phyloP scores from a whole-genome alignment of 805 yeast species.

The Yarrowia sp. region DNA sequence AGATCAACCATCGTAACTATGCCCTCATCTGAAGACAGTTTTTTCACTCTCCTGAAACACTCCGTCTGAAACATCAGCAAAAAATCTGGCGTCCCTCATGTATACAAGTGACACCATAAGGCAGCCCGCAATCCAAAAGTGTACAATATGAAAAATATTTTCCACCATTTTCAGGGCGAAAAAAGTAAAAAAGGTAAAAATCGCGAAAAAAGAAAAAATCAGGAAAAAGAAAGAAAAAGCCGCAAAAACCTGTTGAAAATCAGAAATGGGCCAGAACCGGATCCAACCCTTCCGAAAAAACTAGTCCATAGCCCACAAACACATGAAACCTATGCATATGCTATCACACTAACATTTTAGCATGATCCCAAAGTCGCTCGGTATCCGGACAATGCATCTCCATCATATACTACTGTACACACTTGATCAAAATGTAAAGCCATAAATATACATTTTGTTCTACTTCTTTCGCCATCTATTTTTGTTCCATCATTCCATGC shows the following conservation, averaged over 20 bases:
- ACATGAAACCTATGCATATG: background rate
- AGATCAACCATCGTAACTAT: background rate
- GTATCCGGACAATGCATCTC: background rate
- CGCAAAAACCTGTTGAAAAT: too few species aligned
- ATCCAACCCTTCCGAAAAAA: background rate
- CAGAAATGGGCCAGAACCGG: background rate
- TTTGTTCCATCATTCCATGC: background rate
- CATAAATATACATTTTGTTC: background rate
- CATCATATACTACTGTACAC: background rate
- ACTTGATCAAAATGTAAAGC: background rate
- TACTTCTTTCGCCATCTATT: background rate
- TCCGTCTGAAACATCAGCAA: background rate
- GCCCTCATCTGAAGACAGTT: background rate
- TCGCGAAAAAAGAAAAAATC: too few species aligned
- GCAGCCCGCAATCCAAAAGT: background rate
- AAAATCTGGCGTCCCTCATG: background rate
- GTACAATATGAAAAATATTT: background rate
- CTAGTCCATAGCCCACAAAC: background rate
- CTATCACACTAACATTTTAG: background rate
- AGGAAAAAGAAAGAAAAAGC: too few species aligned
- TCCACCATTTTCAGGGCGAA: background rate
- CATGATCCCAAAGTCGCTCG: background rate
- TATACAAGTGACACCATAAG: slow-evolving; percentile 12
- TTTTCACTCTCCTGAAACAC: background rate
- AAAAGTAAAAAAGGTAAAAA: too few species aligned